A percentile compares a stretch with the other conserved stretches of the same genome.
Conservation (phyloP, 768 basidiomycete genomes). For the Amanita inopinata region DNA sequence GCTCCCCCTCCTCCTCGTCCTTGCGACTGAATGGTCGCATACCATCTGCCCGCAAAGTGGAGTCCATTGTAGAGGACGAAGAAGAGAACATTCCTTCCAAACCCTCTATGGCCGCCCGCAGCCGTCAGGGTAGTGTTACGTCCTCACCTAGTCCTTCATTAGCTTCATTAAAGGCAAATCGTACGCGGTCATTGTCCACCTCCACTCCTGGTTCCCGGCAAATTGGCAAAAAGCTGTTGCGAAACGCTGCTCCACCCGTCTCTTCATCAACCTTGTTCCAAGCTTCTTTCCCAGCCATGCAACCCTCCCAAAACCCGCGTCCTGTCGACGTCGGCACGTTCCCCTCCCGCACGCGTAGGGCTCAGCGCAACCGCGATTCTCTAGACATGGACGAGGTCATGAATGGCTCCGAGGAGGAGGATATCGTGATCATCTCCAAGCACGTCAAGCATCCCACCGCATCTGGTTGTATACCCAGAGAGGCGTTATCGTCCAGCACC, state of each 20-base stretch:
- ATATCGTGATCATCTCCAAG: slow-evolving; percentile 10
- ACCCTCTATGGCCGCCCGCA: slow-evolving; percentile 21
- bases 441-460: slow-evolving; percentile 14
- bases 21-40: slow-evolving; percentile 26
- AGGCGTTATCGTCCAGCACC: slow-evolving; percentile 32
- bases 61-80: slow-evolving; percentile 62
- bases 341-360: slow-evolving; percentile 41
- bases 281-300: slow-evolving; percentile 18
- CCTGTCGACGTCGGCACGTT: slow-evolving; percentile 22
- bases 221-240: slow-evolving; percentile 19
- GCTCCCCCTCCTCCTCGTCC: slow-evolving; percentile 23
- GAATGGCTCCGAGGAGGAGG: slow-evolving; percentile 60
- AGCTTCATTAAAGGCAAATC: slow-evolving; percentile 20
- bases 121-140: slow-evolving; percentile 37
- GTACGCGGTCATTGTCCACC: slow-evolving; percentile 33
- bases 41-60: slow-evolving; percentile 43
- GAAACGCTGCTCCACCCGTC: slow-evolving; percentile 23
- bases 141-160: slow-evolving; percentile 28
- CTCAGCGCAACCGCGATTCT: slow-evolving; percentile 53
- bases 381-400: slow-evolving; percentile 69
- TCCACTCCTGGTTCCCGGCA: slow-evolving; percentile 22
- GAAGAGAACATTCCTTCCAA: slow-evolving; percentile 32
- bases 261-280: slow-evolving; percentile 19
- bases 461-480: slow-evolving; percentile 12
- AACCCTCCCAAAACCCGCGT: slow-evolving; percentile 15